Base-by-base conservation (phyloP, 306 rosid species). In the Cucumis cinereus region DNA sequence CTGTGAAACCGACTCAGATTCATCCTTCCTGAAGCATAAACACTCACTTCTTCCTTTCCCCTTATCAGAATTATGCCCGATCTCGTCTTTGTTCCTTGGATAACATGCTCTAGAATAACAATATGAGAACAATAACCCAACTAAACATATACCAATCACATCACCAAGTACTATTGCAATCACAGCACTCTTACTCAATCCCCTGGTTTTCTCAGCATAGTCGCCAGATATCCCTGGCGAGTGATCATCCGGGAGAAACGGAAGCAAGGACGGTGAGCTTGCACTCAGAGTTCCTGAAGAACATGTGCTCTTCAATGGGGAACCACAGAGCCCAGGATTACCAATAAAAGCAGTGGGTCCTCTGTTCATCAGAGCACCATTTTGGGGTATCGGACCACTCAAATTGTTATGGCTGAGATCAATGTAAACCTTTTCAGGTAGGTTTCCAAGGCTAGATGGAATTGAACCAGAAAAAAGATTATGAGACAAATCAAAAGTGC, bases 341-440 rank as follows among this genome's bases (percentile, higher is more conserved):
- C 97, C 99, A 76, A 94, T 85, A 78, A 94, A 94, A 81, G 99
- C 99, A 63, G 99, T 94, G 35, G 99, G 99, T 71, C 99, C 99
- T 94, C 99, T 87, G 59, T 94, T 94, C 87, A 90, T 87, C 28
- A 94, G 86, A 87, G 99, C 99, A 80, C 99, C 99, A 77, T 74
- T 94, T 80, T 94, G 99, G 0, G 99, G 99, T 72, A 94, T 89
- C 24, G 99, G 86, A 60, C 99, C 99, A 63, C 83, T 89, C 73
- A 94, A 86, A 88, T 90, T 81, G 80, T 94, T 94, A 64, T 78
- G 83, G 74, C 96, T 92, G 15, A 94, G 93, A 88, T 94, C 99
- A 85, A 94, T 94, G 73, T 94, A 94, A 77, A 94, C 99, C 85
- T 94, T 94, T 88, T 92, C 99, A 75, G 99, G 99, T 15, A 94